phyloP scores from a whole-genome alignment of 2,329 filamentous ascomycete species.

The Aspergillus niger region DNA sequence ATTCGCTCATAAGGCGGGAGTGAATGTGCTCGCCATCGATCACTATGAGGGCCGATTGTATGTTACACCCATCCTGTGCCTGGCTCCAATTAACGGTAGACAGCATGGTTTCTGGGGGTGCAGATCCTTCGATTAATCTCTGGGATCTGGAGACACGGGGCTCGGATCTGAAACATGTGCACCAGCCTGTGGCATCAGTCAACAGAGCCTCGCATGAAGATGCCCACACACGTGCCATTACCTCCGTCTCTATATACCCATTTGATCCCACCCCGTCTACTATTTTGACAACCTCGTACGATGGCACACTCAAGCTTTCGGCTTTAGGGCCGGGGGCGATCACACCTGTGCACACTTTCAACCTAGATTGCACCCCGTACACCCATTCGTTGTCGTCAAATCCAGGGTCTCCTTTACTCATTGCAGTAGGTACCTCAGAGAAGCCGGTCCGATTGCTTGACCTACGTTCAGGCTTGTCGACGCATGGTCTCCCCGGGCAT shows the following conservation, averaged over 20 bases:
- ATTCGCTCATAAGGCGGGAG: conserved; percentile 72
- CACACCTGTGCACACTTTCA: conserved; percentile 49
- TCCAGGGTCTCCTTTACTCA: conserved; percentile 70
- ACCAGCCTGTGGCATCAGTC: conserved; percentile 53
- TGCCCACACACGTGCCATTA: conserved; percentile 49
- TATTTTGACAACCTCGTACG: conserved; percentile 49
- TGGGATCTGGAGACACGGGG: conserved; percentile 77
- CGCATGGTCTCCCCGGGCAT: conserved; percentile 71
- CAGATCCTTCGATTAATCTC: conserved; percentile 78
- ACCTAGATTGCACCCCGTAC: conserved; percentile 49
- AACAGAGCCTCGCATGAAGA: conserved; percentile 39
- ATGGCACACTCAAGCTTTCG: conserved; percentile 49
- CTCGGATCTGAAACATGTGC: conserved; percentile 53
- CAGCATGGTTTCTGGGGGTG: conserved; percentile 80
- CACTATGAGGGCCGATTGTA: conserved; percentile 77
- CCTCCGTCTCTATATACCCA: conserved; percentile 51
- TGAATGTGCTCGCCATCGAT: conserved; percentile 78
- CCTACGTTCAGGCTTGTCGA: conserved; percentile 75
- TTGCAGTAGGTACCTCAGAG: conserved; percentile 86
- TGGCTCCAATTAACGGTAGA: background rate
- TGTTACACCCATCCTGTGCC: conserved; percentile 13
- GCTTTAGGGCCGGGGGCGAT: conserved; percentile 42
- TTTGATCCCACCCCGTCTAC: conserved; percentile 51
- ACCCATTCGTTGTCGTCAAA: conserved; percentile 70
- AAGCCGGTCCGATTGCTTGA: conserved; percentile 83